Base-by-base conservation (phyloP, 768 basidiomycete species). In the Arthromyces matolae region DNA sequence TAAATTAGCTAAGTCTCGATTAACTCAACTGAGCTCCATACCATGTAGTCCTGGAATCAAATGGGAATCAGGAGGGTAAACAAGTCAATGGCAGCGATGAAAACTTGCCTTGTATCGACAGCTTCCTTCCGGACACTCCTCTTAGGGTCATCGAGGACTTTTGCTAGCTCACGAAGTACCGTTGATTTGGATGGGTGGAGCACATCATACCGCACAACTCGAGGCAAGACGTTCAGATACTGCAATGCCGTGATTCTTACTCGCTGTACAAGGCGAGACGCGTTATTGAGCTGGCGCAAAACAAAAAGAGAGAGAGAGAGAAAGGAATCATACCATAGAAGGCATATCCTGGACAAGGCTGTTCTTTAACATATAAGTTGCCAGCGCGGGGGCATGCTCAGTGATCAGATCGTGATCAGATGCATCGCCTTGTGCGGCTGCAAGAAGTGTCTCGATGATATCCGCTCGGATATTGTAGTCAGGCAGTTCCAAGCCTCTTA, bases 111-210 rank as follows among this genome's bases (percentile, higher is more conserved):
- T 27, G 92, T 86, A 55, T 92, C 84, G 3, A 98, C 96, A 1
- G 93, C 95, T 58, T 89, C 90, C 57, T 81, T 84, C 44, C 96
- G 75, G 7, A 99, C 93, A 2, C 68, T 67, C 49, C 88, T 73
- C 61, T 85, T 87, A n/a, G 89, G 89, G 68, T 98, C 96, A 61
- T 98, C 96, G 38, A 98, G 65, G 4, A 77, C 80, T 51, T 76
- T 81, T 0, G 77, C 84, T 22, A 99, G 72, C 50, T 86, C 83
- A 29, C 81, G 81, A 42, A 97, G 64, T 19, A 96, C 87, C 0
- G 60, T 68, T 2, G 79, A 49, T 64, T 92, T 97, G 59, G 81
- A 76, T 1, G 89, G 84, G 60, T 95, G 92, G 31, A 99, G 72
- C 10, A 86, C 69, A 54, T 89, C 85, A 63, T 92, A 95, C 27